Evolutionary conservation across 768 basidiomycete species (phyloP).

Genomic region (Pulveroboletus sp.): DNA sequence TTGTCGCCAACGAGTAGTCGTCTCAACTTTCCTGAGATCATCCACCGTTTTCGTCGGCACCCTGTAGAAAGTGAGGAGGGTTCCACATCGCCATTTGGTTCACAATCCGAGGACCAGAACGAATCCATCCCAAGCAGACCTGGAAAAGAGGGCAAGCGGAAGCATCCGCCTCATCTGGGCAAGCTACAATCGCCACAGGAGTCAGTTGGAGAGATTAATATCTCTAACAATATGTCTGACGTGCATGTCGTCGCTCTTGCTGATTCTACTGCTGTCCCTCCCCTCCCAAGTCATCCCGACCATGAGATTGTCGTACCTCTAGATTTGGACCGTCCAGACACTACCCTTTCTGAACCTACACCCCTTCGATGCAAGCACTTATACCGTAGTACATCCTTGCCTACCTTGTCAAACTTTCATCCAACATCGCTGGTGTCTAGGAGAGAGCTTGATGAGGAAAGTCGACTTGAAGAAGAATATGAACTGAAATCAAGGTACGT

Average conservation of each 20-base stretch:
- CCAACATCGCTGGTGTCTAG: conserved; percentile 33
- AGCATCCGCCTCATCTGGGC: conserved; percentile 22
- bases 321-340: background rate
- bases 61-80: conserved; percentile 44
- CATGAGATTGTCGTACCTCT: conserved; percentile 3
- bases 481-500: conserved; percentile 34
- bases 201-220: conserved; percentile 9
- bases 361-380: conserved; percentile 3
- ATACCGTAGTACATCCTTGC: conserved; percentile 36
- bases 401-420: conserved; percentile 16
- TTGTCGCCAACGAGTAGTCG: conserved; percentile 43
- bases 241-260: conserved; percentile 1
- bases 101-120: conserved; percentile 40
- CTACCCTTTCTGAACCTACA: background rate
- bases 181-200: conserved; percentile 20
- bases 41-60: conserved; percentile 33
- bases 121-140: conserved; percentile 21
- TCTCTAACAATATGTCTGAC: conserved; percentile 4
- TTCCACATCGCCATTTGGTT: conserved; percentile 42
- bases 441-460: conserved; percentile 43
- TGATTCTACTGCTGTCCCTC: background rate
- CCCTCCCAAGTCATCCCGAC: background rate
- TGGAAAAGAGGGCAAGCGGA: conserved; percentile 8
- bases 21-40: conserved; percentile 35
- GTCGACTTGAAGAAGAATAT: conserved; percentile 48